Conservation (phyloP, 2,329 filamentous ascomycete genomes). For the Ophiosphaerella herpotricha region DNA sequence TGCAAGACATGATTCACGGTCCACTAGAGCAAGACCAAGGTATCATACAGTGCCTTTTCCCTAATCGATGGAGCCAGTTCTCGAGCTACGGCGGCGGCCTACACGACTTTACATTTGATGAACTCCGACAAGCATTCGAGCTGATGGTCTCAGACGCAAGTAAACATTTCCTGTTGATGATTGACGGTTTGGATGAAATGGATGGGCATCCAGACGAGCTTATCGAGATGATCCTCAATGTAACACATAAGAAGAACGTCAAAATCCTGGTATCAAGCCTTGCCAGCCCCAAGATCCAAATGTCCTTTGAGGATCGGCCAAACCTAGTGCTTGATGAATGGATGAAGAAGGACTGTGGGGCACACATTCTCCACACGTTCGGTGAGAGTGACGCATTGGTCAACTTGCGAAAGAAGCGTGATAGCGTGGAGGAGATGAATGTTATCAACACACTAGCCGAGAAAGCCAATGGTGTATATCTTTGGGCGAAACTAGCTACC, state of each 20-base stretch:
- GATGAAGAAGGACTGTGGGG: slow-evolving; percentile 24
- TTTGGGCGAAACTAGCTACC: slow-evolving; percentile 33
- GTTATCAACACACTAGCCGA: slow-evolving; percentile 27
- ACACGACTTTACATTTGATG: slow-evolving; percentile 22
- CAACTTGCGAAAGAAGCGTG: slow-evolving; percentile 25
- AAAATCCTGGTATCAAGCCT: slow-evolving; percentile 41
- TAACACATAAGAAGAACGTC: slow-evolving; percentile 32
- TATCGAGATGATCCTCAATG: slow-evolving; percentile 21
- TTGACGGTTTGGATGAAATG: slow-evolving; percentile 40
- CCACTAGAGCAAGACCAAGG: slow-evolving; percentile 30
- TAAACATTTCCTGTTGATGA: slow-evolving; percentile 40
- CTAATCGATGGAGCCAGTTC: slow-evolving; percentile 37
- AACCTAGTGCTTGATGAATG: slow-evolving; percentile 27
- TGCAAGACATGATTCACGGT: slow-evolving; percentile 40
- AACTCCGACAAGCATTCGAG: slow-evolving; percentile 31
- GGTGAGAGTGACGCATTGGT: slow-evolving; percentile 22
- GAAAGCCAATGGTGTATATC: slow-evolving; percentile 31
- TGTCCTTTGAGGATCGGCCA: slow-evolving; percentile 28
- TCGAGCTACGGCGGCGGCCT: slow-evolving; percentile 33
- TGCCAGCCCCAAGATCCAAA: slow-evolving; percentile 21
- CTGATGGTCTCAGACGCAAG: slow-evolving; percentile 30
- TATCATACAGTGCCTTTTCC: slow-evolving; percentile 31
- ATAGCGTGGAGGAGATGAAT: slow-evolving; percentile 25
- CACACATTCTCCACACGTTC: slow-evolving; percentile 20
- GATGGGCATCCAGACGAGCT: slow-evolving; percentile 27